Conservation (phyloP, 495 filamentous ascomycete species). For the Pseudevernia furfuracea region DNA sequence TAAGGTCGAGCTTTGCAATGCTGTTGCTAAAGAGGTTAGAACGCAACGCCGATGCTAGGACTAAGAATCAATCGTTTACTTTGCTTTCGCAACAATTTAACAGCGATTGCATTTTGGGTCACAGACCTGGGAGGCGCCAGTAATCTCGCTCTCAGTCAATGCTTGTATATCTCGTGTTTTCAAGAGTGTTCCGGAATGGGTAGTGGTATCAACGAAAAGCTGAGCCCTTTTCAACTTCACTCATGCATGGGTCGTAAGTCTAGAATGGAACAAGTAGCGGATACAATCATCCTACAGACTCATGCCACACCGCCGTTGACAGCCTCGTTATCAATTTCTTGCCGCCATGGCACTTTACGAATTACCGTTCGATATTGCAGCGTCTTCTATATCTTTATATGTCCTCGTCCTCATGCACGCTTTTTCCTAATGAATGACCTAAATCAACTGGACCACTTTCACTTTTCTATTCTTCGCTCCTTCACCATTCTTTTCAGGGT, state of each 20-base stretch:
- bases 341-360: too few species aligned
- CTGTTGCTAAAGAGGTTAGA: constrained; percentile 65
- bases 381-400: too few species aligned
- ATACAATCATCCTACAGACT: not conserved
- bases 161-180: not conserved
- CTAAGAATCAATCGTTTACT: not conserved
- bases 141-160: not conserved
- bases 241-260: too few species aligned
- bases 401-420: too few species aligned
- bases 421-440: too few species aligned
- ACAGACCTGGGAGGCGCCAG: not conserved
- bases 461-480: too few species aligned
- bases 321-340: too few species aligned
- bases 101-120: not conserved
- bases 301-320: not conserved
- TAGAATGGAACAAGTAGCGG: too few species aligned
- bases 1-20: constrained; percentile 81
- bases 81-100: not conserved
- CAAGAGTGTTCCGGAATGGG: not conserved
- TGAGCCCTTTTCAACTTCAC: not conserved
- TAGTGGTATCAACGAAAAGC: not conserved
- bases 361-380: too few species aligned
- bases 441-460: too few species aligned
- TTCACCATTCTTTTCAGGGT: too few species aligned
- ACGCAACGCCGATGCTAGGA: constrained; percentile 11